Base-by-base conservation (phyloP, 2,329 filamentous ascomycete species). In the Raffaelea deltoideospora region DNA sequence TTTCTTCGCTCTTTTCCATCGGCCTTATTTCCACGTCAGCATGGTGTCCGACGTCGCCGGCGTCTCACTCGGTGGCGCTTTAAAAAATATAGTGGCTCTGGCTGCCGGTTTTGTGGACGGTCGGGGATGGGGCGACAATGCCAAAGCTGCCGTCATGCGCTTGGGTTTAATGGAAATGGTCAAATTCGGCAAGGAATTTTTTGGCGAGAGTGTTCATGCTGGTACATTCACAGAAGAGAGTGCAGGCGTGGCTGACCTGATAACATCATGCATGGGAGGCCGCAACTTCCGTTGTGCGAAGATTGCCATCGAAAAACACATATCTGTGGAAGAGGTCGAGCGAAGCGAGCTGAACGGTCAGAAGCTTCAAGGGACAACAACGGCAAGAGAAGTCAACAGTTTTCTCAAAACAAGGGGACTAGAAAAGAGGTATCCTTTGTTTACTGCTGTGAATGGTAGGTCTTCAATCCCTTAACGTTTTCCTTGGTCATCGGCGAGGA, bases 81-180 rank as follows among this genome's bases (percentile, higher is more conserved):
- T 98, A 48, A 98, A 98, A 69, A 98, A 98, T 64, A 79, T 98
- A 45, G 84, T 98, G 38, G 90, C 90, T 5, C 65, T 98, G 15
- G 88, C 86, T 5, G 87, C 90, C 23, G 90, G 90, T 40, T 98
- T 93, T 57, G 86, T 96, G 31, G 85, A 94, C 46, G 90, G 90
- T 26, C 74, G 88, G 43, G 88, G 88, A 46, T 98, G 90, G 88
- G 90, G 90, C 51, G 87, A 96, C 64, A 98, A 96, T 49, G 88
- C 88, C 46, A 96, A 98, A 64, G 86, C 90, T n/a, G 90, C 90
- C 32, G 79, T 98, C 42, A 96, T 98, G 85, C 82, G 90, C 30
- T 80, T 96, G 17, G 90, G 90, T 8, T 73, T 98, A 32, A 69
- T 95, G 48, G 90, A 98, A 61, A 94, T 95, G 79, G 85, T 96